Base-by-base conservation (phyloP, 352 stramenopile genomes). In the Phytophthora pinifolia region DNA sequence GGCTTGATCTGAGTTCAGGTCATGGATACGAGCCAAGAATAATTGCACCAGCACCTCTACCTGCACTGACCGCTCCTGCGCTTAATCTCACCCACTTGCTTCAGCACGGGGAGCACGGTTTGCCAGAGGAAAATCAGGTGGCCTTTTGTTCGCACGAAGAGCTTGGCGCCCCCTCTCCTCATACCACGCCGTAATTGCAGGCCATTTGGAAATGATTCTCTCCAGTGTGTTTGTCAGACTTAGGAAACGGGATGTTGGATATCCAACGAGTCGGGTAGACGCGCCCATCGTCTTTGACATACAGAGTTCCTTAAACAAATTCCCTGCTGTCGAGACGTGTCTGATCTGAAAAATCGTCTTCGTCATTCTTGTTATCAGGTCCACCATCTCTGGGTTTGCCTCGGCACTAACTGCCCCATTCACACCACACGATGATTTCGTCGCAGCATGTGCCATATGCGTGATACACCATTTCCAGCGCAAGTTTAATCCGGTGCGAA, bases 401-500 rank as follows among this genome's bases (percentile, higher is more conserved):
- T 27, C 47, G 14, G 22, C 36, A n/a, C 36, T 54, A 2, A n/a
- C n/a, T 25, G 51, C 42, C 2, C 34, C 53, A 25, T 53, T 43
- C 8, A 73, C 30, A 4, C 55, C 65, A 46, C 57, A 76, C 2
- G 67, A 57, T 15, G 33, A 31, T 37, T 70, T 76, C 3, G 48
- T 70, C 0, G 59, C 51, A 13, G 51, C 54, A 35, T 63, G 62
- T 4, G 49, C 45, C 39, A 67, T 48, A 13, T 69, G 54, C 6
- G 59, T 34, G 14, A 70, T 39, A 14, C 62, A 65, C 47, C 51
- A 59, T 27, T 60, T 15, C 51, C 67, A 70, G 2, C 35, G 36
- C n/a, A 75, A 20, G 9, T 59, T 38, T 8, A 69, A 27, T 14
- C 18, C 57, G 8, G 44, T 33, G 9, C 17, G 38, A 14, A 65